phyloP scores from a whole-genome alignment of 257 asterid species.

The Cordia subcordata region DNA sequence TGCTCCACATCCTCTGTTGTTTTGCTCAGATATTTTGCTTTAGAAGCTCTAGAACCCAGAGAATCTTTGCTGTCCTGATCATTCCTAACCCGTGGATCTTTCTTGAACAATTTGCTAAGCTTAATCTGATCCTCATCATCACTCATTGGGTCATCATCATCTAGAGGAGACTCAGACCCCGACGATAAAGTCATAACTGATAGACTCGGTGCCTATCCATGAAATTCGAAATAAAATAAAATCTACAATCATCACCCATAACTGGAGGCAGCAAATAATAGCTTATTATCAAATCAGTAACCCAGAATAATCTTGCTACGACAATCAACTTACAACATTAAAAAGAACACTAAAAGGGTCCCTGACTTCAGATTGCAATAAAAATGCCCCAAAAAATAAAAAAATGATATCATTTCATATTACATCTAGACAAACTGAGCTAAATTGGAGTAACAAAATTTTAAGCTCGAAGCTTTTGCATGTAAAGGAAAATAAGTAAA shows the following conservation, averaged over 20 bases:
- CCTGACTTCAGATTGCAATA: background rate
- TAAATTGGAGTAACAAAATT: background rate
- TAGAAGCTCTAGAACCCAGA: constrained; percentile 16
- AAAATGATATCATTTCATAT: background rate
- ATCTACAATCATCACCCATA: constrained; percentile 11
- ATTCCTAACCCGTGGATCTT: constrained; percentile 18
- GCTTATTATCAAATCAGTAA: background rate
- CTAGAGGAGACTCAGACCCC: constrained; percentile 43
- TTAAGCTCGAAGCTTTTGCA: background rate
- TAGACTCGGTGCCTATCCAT: constrained; percentile 38
- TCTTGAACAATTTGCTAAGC: constrained; percentile 49
- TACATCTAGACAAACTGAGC: too few relatives aligned
- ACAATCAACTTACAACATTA: background rate
- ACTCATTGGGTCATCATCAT: constrained; percentile 37
- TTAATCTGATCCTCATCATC: constrained; percentile 52
- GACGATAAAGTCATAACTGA: constrained; percentile 47
- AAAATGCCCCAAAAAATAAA: background rate
- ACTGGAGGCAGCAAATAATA: constrained; percentile 2
- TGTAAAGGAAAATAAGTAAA: too few relatives aligned
- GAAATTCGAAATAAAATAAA: too few relatives aligned
- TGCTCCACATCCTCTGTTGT: constrained; percentile 25
- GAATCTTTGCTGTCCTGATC: constrained; percentile 23
- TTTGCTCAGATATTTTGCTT: constrained; percentile 35
- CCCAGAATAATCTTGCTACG: background rate
- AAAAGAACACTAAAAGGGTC: background rate